Conservation (phyloP, 2,329 filamentous ascomycete species). For the Colletotrichum plurivorum region DNA sequence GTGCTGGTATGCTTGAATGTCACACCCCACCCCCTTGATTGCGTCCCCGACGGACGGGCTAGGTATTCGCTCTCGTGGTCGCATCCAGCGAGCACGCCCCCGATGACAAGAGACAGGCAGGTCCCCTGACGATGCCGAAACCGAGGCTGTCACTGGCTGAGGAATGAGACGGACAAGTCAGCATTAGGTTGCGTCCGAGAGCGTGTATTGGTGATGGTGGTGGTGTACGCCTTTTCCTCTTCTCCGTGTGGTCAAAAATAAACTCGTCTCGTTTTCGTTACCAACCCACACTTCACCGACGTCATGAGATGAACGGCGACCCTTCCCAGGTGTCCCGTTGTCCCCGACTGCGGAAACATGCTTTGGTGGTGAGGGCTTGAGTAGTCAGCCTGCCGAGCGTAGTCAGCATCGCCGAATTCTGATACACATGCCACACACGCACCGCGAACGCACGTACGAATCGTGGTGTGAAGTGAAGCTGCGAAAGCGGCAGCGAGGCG, state of each 20-base stretch:
- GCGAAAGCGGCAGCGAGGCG: background rate
- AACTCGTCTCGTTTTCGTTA: constrained; percentile 12
- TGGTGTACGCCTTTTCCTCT: background rate
- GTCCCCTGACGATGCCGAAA: constrained; percentile 16
- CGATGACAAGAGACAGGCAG: background rate
- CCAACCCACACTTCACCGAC: background rate
- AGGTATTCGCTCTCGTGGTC: constrained; percentile 7
- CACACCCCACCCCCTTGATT: too few relatives aligned
- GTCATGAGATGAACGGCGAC: constrained; percentile 19
- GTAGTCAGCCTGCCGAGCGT: background rate
- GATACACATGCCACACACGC: too few relatives aligned
- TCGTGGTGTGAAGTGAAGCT: too few relatives aligned
- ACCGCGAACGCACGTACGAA: too few relatives aligned
- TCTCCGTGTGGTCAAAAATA: background rate
- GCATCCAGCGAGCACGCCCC: too few relatives aligned
- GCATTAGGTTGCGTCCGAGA: constrained; percentile 1
- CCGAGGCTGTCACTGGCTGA: constrained; percentile 16
- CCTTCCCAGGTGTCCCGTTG: too few relatives aligned
- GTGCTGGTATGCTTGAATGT: too few relatives aligned
- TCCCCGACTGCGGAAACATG: background rate
- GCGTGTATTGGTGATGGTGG: constrained; percentile 1
- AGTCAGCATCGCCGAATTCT: too few relatives aligned
- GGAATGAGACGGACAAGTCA: background rate
- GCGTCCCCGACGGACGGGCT: background rate
- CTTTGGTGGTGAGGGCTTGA: background rate